Evolutionary conservation across 2,329 filamentous ascomycete species (phyloP), one percentile per base, ranked within the genome.

Genomic region (Cytospora schulzeri): DNA sequence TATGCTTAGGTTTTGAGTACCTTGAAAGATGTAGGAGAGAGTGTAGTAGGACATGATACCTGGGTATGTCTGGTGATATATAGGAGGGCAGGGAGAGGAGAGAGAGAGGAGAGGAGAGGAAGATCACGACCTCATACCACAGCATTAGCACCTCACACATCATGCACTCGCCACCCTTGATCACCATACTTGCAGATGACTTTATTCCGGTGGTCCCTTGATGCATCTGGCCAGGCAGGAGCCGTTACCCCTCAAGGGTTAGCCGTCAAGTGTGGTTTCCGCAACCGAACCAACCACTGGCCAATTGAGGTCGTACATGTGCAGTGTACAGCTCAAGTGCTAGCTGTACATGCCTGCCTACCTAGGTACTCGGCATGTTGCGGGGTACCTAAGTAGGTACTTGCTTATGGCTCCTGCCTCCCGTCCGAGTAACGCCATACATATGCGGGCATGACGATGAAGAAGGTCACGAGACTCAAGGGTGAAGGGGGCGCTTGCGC

Each of bases 111-210:
- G 19, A 19, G n/a, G 31, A 53, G 58, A 50, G 35, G 59, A 19
- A 28, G 51, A 61, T 54, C 51, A 55, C 51, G 59, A 61, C 50
- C 51, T 54, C 59, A 61, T 55, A 12, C 2, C 59, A 53, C 59
- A 50, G 51, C n/a, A 26, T 14, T 61, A 35, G 59, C 35, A 55
- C n/a, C n/a, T 26, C 52, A 14, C 28, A 41, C n/a, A n/a, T n/a
- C n/a, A n/a, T n/a, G 29, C 22, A 26, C 17, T 55, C 41, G 60
- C 52, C 41, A 56, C 60, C 8, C 45, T 48, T n/a, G n/a, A 48
- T 48, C n/a, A 48, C n/a, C 12, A 11, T 11, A 45, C 5, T 2
- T 41, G 12, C 9, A 22, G 19, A 17, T 31, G 28, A 24, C 28
- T 22, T 38, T 50, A 45, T 55, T 51, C 59, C 59, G 48, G 33